Evolutionary conservation across 2,329 filamentous ascomycete species (phyloP), one percentile per base, ranked within the genome.

Genomic region (Cercospora sp.): DNA sequence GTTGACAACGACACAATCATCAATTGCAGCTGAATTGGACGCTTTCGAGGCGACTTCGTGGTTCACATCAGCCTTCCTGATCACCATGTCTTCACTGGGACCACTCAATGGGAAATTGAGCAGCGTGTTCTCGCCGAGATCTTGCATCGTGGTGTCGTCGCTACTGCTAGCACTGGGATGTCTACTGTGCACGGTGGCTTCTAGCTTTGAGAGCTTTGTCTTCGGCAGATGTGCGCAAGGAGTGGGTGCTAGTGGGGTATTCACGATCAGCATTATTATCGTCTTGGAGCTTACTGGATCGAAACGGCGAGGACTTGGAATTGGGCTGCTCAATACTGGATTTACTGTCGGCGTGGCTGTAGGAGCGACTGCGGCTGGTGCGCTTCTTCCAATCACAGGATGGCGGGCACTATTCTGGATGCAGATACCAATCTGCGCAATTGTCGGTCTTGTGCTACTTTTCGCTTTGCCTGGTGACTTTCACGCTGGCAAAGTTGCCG

Each of bases 51-150:
- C 88, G 65, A 89, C 88, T 40, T 91, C 88, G 78, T 96, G 92
- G 92, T 93, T 95, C 77, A 93, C 90, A 7, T 92, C 90, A 33
- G 84, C 90, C 2, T 96, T 92, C 76, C 83, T 95, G 84, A 85
- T 92, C 63, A 81, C 83, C 26, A 80, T 84, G 77, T 84, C 84
- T 31, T 86, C 84, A 60, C 79, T 91, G 12, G 87, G 89, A 0
- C 91, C 92, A 0, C 79, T 96, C 2, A 85, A 87, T 45, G 92
- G 92, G 6, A 88, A 91, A 18, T 82, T 96, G 1, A 88, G 89
- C 57, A 88, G 89, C 73, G 88, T 95, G 26, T 94, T 96, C 78
- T 87, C 89, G 0, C 87, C 91, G 0, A 84, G 89, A 26, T 75
- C 82, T 23, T 90, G 91, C 74, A 84, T 93, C 64, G 82, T 92